Evolutionary conservation across 2,329 filamentous ascomycete genomes (phyloP).

Genomic region (Sarocladium kiliense): DNA sequence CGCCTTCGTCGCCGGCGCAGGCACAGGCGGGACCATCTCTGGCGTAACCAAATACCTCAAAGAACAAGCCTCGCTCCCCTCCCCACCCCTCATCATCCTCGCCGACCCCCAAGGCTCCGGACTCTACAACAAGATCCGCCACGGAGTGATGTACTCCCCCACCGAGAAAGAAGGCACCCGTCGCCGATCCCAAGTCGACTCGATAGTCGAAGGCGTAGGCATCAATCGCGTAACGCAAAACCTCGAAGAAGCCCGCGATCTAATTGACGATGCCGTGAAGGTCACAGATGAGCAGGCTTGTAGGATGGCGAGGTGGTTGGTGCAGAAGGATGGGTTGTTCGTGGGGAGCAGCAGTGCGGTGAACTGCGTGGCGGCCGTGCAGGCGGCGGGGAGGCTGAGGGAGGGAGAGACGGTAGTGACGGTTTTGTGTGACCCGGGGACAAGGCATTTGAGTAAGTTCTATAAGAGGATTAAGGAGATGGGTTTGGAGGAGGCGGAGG

Average conservation of each 20-base stretch:
- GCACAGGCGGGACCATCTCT: constrained; percentile 89
- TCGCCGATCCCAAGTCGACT: constrained; percentile 86
- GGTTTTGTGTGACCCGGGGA: constrained; percentile 79
- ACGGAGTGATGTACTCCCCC: constrained; percentile 90
- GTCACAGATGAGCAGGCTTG: constrained; percentile 87
- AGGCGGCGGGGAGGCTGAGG: constrained; percentile 59
- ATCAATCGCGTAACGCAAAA: constrained; percentile 94
- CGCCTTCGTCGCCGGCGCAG: constrained; percentile 89
- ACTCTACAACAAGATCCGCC: constrained; percentile 83
- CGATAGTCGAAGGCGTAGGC: constrained; percentile 91
- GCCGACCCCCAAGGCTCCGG: constrained; percentile 94
- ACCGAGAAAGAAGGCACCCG: constrained; percentile 90
- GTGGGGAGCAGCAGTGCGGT: constrained; percentile 93
- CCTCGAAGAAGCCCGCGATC: constrained; percentile 78
- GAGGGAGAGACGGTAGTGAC: constrained; percentile 67
- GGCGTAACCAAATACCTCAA: constrained; percentile 84
- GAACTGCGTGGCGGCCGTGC: constrained; percentile 80
- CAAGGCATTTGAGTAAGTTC: constrained; percentile 77
- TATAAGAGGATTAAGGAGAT: constrained; percentile 69
- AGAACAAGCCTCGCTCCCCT: constrained; percentile 52
- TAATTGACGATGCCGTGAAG: constrained; percentile 85
- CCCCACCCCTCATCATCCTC: constrained; percentile 59
- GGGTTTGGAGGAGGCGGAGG: constrained; percentile 55
- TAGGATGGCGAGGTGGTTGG: constrained; percentile 92
- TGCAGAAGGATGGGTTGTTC: constrained; percentile 93